Conservation (phyloP, 1,284 basidiomycete genomes). For the Ceratobasidium sp. region DNA sequence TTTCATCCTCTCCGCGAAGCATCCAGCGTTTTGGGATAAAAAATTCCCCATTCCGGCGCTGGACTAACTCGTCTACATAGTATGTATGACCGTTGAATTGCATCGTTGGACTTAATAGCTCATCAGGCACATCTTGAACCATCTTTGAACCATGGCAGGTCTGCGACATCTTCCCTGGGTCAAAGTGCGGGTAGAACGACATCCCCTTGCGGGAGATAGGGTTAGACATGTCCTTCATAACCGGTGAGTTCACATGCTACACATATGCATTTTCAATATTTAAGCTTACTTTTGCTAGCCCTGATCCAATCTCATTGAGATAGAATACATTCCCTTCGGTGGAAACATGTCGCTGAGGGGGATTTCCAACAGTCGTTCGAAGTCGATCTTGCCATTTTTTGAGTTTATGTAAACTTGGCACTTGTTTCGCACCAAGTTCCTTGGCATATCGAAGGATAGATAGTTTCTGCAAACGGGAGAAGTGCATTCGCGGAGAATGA, state of each 20-base stretch:
- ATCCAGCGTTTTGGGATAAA: slow-evolving; percentile 11
- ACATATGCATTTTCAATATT: not conserved
- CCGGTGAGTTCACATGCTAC: too few species aligned
- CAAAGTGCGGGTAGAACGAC: slow-evolving; percentile 19
- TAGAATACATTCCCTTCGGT: slow-evolving; percentile 54
- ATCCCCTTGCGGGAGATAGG: slow-evolving; percentile 17
- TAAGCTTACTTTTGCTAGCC: slow-evolving; percentile 52
- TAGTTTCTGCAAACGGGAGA: slow-evolving; percentile 55
- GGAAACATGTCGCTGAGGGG: slow-evolving; percentile 50
- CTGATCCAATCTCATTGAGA: slow-evolving; percentile 53
- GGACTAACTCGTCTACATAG: slow-evolving; percentile 13
- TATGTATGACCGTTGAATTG: not conserved
- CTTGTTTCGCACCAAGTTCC: slow-evolving; percentile 52
- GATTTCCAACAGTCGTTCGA: slow-evolving; percentile 49
- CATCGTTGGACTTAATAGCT: not conserved
- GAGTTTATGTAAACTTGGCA: slow-evolving; percentile 53
- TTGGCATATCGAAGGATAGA: slow-evolving; percentile 55
- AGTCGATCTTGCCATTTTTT: slow-evolving; percentile 48
- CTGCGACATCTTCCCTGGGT: not conserved
- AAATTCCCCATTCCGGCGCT: not conserved
- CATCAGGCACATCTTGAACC: slow-evolving; percentile 1
- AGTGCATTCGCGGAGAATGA: slow-evolving; percentile 52
- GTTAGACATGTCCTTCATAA: slow-evolving; percentile 45
- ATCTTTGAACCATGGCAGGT: slow-evolving; percentile 17
- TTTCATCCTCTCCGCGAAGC: not conserved